phyloP scores from a whole-genome alignment of 306 rosid species.

The Abrus precatorius region DNA sequence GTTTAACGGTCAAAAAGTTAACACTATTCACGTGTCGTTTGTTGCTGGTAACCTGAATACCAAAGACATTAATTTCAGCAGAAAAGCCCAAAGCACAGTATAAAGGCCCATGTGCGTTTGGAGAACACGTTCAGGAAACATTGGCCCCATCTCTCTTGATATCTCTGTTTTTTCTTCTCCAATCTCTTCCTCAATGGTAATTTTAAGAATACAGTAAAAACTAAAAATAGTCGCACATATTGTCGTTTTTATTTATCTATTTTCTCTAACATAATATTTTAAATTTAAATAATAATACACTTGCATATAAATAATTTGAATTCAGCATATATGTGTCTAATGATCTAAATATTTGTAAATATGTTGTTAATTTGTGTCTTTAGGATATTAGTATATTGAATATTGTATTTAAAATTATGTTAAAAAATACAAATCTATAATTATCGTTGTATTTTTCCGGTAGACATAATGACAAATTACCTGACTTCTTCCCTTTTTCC shows the following conservation, averaged over 20 bases:
- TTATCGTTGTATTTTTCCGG: neutral
- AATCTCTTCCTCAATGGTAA: neutral
- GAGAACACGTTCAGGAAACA: neutral
- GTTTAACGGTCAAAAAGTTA: slow-evolving; percentile 14
- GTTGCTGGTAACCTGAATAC: neutral
- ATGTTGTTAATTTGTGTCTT: too few relatives aligned
- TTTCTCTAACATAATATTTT: too few relatives aligned
- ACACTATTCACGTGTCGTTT: slow-evolving; percentile 11
- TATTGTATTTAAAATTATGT: too few relatives aligned
- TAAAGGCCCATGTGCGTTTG: slow-evolving; percentile 27
- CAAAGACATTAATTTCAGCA: neutral
- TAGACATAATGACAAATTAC: neutral
- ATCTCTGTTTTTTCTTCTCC: neutral
- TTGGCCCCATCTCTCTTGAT: slow-evolving; percentile 1
- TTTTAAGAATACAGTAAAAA: neutral
- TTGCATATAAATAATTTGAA: too few relatives aligned
- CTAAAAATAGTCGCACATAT: neutral
- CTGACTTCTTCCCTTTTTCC: neutral
- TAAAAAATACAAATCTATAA: neutral
- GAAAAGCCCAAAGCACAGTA: slow-evolving; percentile 12
- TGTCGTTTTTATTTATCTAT: too few relatives aligned
- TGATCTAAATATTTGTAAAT: too few relatives aligned
- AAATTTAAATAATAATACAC: too few relatives aligned
- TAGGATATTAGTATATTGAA: too few relatives aligned
- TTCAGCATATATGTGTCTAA: too few relatives aligned